Evolutionary conservation across 2,329 filamentous ascomycete species (phyloP).

Genomic region (Emmonsiellopsis sp.): DNA sequence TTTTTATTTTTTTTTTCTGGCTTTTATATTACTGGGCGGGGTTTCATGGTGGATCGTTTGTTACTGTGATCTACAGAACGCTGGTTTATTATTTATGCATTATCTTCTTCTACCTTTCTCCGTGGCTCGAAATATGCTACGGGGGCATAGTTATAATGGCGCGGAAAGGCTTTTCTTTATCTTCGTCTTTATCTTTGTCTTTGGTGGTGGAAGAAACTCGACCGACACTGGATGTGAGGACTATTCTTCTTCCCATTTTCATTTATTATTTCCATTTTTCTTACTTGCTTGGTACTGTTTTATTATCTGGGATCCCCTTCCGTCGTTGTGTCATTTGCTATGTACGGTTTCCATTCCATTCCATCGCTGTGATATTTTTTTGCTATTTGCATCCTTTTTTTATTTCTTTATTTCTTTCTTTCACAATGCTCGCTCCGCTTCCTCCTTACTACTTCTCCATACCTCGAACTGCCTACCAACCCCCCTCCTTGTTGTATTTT

Average conservation of each 20-base stretch:
- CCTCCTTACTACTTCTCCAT: neutral
- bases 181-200: neutral
- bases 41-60: too few relatives aligned
- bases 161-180: conserved; percentile 1
- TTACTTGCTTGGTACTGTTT: neutral
- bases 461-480: neutral
- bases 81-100: too few relatives aligned
- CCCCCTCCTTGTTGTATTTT: conserved; percentile 1
- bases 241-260: neutral
- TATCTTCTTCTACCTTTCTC: too few relatives aligned
- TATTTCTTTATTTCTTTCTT: neutral
- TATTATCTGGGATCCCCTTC: neutral
- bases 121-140: too few relatives aligned
- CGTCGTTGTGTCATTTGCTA: too few relatives aligned
- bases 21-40: too few relatives aligned
- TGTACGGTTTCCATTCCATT: neutral
- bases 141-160: too few relatives aligned
- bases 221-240: neutral
- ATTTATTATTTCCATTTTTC: neutral
- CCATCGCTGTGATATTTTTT: neutral
- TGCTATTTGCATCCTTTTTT: neutral
- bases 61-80: too few relatives aligned
- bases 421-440: neutral
- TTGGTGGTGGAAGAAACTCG: neutral
- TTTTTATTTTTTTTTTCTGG: too few relatives aligned